Evolutionary conservation across 2,329 filamentous ascomycete species (phyloP).

Genomic region (Zalaria obscura): DNA sequence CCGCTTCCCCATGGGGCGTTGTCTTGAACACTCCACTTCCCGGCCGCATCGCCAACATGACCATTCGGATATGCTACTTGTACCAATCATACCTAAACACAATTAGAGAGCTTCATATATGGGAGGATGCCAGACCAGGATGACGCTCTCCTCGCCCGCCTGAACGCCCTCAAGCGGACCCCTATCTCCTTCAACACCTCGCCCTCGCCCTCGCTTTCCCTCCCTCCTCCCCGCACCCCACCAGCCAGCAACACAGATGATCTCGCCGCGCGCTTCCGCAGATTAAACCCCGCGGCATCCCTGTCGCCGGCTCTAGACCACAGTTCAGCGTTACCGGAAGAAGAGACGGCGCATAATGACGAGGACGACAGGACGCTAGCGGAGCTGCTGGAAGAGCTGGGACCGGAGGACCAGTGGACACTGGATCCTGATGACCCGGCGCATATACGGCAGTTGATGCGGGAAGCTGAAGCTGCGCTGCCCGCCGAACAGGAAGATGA

Average conservation of each 20-base stretch:
- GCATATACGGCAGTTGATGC: slow-evolving; percentile 25
- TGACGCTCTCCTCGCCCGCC: slow-evolving; percentile 30
- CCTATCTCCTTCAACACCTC: slow-evolving; percentile 19
- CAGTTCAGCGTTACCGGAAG: slow-evolving; percentile 10
- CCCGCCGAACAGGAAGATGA: slow-evolving; percentile 11
- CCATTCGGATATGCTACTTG: too few relatives aligned
- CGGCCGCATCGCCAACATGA: too few relatives aligned
- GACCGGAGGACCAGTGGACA: slow-evolving; percentile 24
- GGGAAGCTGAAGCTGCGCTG: slow-evolving; percentile 25
- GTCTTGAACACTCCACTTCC: too few relatives aligned
- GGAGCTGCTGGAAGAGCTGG: slow-evolving; percentile 29
- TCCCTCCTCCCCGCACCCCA: too few relatives aligned
- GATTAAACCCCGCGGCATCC: slow-evolving; percentile 4
- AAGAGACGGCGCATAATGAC: slow-evolving; percentile 16
- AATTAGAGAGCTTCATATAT: too few relatives aligned
- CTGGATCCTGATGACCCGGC: slow-evolving; percentile 24
- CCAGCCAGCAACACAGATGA: slow-evolving; percentile 11
- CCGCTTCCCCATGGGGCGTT: too few relatives aligned
- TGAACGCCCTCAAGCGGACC: slow-evolving; percentile 34
- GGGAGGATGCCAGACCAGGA: slow-evolving; percentile 12
- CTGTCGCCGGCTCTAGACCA: slow-evolving; percentile 9
- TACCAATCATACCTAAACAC: too few relatives aligned
- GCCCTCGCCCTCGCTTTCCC: background rate
- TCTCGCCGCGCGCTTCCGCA: slow-evolving; percentile 20
- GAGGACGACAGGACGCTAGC: slow-evolving; percentile 33